These are phyloP conservation scores for Podospora anserina DNA, from an alignment of 495 filamentous ascomycete genomes.

Conservation along the genomic window DNA sequence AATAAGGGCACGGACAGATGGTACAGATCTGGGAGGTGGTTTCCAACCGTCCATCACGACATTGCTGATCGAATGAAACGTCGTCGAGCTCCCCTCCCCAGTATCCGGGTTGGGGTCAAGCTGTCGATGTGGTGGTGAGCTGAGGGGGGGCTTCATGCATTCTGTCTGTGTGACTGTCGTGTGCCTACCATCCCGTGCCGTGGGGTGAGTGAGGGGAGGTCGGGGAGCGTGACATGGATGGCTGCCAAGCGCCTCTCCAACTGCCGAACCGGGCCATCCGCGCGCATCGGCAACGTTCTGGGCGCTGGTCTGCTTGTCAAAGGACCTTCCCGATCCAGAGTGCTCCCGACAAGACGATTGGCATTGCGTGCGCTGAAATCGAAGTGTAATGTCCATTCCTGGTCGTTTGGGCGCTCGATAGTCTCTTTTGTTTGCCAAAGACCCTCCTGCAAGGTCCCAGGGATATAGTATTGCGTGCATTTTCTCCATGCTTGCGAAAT, in stretches of 20 bases:
- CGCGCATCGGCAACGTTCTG: background rate
- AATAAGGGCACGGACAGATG: background rate
- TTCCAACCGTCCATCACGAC: slow-evolving; percentile 3
- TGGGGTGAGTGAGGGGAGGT: slow-evolving; percentile 5
- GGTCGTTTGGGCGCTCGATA: background rate
- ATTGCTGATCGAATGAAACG: slow-evolving; percentile 5
- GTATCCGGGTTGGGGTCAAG: background rate
- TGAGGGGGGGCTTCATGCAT: background rate
- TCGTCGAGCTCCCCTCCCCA: background rate
- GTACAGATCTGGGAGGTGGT: slow-evolving; percentile 10
- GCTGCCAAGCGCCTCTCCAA: slow-evolving; percentile 13
- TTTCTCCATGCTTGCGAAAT: background rate
- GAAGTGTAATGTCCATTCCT: background rate
- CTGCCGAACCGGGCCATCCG: slow-evolving; percentile 20
- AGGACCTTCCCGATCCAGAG: slow-evolving; percentile 10
- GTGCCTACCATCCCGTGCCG: slow-evolving; percentile 6
- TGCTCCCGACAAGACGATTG: slow-evolving; percentile 4
- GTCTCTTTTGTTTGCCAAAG: background rate
- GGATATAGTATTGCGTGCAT: background rate
- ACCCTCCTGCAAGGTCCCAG: background rate
- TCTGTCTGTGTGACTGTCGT: background rate
- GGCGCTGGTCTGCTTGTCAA: background rate
- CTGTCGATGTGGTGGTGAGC: background rate
- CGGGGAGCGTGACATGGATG: slow-evolving; percentile 1
- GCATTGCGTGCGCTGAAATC: slow-evolving; percentile 8